Evolutionary conservation across 139 green algal genomes (phyloP).

Genomic region (Edaphochlamys debaryana): DNA sequence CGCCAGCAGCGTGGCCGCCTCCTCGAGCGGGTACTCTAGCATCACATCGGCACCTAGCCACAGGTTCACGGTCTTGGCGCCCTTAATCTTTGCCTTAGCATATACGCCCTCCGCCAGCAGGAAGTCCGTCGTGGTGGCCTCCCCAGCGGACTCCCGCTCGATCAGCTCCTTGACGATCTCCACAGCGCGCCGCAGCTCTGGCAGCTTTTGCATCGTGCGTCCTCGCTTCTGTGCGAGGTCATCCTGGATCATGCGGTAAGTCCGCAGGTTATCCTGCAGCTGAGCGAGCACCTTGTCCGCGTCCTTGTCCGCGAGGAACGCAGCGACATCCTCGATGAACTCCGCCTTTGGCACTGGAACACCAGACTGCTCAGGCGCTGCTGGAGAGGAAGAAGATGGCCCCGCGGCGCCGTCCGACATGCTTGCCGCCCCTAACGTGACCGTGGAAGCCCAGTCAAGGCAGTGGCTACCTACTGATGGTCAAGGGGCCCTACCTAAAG

Average conservation of each 20-base stretch:
- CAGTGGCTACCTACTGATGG: too few relatives aligned
- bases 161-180: conserved; percentile 69
- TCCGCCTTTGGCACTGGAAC: conserved; percentile 48
- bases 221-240: conserved; percentile 60
- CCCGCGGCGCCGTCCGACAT: too few relatives aligned
- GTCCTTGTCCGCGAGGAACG: conserved; percentile 54
- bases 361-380: too few relatives aligned
- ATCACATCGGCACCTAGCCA: conserved; percentile 86
- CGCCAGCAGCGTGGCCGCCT: conserved; percentile 68
- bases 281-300: conserved; percentile 53
- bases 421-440: too few relatives aligned
- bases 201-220: conserved; percentile 63
- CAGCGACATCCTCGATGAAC: conserved; percentile 71
- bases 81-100: conserved; percentile 60
- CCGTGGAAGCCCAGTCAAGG: too few relatives aligned
- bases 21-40: conserved; percentile 80
- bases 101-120: conserved; percentile 72
- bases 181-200: conserved; percentile 64
- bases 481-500: too few relatives aligned
- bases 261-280: conserved; percentile 57
- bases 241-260: conserved; percentile 57
- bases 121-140: conserved; percentile 64
- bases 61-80: conserved; percentile 70
- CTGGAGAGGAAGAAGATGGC: too few relatives aligned
- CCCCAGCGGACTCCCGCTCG: conserved; percentile 8